Evolutionary conservation across 2,329 filamentous ascomycete species (phyloP).

Genomic region (Microdochium trichocladiopsis): DNA sequence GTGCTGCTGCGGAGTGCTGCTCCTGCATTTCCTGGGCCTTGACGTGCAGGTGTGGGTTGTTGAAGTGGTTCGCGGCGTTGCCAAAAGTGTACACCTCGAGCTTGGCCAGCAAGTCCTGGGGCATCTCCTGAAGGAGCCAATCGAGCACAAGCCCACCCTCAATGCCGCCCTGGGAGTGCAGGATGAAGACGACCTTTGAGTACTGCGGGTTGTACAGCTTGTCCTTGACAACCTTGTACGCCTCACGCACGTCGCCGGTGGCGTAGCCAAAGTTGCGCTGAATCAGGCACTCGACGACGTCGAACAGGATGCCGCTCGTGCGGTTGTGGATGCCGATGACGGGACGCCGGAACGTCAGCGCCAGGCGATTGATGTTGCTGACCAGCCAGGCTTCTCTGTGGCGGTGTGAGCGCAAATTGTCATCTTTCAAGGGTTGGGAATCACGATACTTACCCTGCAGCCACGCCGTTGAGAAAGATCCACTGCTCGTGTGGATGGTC

Average conservation of each 20-base stretch:
- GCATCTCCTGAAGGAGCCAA: constrained; percentile 67
- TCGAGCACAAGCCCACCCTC: constrained; percentile 67
- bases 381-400: constrained; percentile 58
- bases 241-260: constrained; percentile 58
- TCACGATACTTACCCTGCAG: constrained; percentile 49
- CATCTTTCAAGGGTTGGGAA: no score
- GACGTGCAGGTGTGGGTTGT: constrained; percentile 58
- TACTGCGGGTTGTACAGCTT: constrained; percentile 54
- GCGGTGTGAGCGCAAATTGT: no score
- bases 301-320: constrained; percentile 68
- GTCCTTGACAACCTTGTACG: constrained; percentile 55
- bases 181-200: constrained; percentile 64
- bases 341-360: constrained; percentile 64
- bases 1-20: constrained; percentile 1
- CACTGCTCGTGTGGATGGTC: constrained; percentile 61
- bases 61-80: constrained; percentile 74
- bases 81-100: constrained; percentile 76
- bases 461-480: constrained; percentile 75
- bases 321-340: constrained; percentile 69
- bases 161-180: constrained; percentile 74
- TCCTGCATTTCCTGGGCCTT: constrained; percentile 32
- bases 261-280: constrained; percentile 70
- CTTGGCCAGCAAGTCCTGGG: constrained; percentile 57
- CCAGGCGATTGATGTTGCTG: constrained; percentile 63
- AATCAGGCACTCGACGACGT: constrained; percentile 69